These are phyloP conservation scores for Umbelopsis isabellina DNA, from an alignment of 192 early-diverging fungal species.

Conservation along the genomic window DNA sequence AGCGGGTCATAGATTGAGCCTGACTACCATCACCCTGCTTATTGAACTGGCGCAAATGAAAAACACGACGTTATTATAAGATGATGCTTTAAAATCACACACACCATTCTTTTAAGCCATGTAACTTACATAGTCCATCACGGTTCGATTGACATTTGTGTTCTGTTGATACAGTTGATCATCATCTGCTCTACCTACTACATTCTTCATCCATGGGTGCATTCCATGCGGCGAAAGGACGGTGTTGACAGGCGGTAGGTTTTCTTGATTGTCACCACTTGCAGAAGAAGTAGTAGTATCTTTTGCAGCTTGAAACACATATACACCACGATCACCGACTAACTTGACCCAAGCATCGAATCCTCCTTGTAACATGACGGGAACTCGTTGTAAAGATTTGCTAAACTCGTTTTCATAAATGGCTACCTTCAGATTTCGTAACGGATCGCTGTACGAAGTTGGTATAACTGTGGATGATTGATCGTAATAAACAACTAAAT, in stretches of 20 bases:
- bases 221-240: background rate
- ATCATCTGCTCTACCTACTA: slow-evolving; percentile 1
- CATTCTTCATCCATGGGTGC: background rate
- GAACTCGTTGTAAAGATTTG: slow-evolving; percentile 53
- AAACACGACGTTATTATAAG: background rate
- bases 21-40: background rate
- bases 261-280: background rate
- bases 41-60: slow-evolving; percentile 19
- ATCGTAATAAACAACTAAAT: slow-evolving; percentile 76
- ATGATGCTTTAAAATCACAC: background rate
- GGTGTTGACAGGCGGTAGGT: background rate
- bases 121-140: slow-evolving; percentile 14
- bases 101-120: too few species aligned
- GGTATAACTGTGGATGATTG: slow-evolving; percentile 52
- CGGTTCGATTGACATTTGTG: background rate
- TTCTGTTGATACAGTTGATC: background rate
- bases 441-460: slow-evolving; percentile 28
- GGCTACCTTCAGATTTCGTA: slow-evolving; percentile 54
- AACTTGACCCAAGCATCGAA: slow-evolving; percentile 74
- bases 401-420: slow-evolving; percentile 67
- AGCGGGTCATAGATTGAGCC: slow-evolving; percentile 9
- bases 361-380: slow-evolving; percentile 79
- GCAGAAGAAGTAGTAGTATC: background rate
- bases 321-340: slow-evolving; percentile 53
- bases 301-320: slow-evolving; percentile 1